phyloP scores from a whole-genome alignment of 805 yeast species.

The Pichia manshurica region DNA sequence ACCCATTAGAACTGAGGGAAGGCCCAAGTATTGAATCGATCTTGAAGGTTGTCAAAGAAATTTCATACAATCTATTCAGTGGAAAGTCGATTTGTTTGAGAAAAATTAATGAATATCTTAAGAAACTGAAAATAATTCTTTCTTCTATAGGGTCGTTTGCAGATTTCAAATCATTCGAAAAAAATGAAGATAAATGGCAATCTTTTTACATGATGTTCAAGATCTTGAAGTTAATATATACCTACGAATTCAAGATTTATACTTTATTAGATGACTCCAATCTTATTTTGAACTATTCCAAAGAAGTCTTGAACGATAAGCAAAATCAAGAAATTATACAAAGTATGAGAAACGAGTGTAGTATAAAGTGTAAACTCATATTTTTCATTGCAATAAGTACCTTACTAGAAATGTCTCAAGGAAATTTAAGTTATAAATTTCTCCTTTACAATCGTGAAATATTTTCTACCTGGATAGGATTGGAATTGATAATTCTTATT shows the following conservation, averaged over 20 bases:
- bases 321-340: conserved; percentile 2
- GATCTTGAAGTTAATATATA: neutral
- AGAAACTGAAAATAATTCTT: conserved; percentile 1
- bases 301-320: neutral
- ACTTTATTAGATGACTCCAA: neutral
- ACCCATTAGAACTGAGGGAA: neutral
- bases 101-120: neutral
- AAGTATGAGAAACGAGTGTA: neutral
- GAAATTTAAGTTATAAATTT: conserved; percentile 3
- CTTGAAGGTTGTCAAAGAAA: neutral
- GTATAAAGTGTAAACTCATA: neutral
- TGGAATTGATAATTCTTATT: neutral
- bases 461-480: conserved; percentile 10
- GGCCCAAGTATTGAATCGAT: neutral
- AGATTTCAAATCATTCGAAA: neutral
- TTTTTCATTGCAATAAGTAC: conserved; percentile 1
- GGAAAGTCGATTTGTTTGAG: neutral
- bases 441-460: conserved; percentile 6
- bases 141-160: neutral
- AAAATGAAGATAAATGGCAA: conserved; percentile 6
- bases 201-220: conserved; percentile 8
- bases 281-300: neutral
- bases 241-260: neutral
- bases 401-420: neutral
- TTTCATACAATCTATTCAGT: neutral